Base-by-base conservation (phyloP, 1,139 yeast genomes). In the Kodamaea anthophila region DNA sequence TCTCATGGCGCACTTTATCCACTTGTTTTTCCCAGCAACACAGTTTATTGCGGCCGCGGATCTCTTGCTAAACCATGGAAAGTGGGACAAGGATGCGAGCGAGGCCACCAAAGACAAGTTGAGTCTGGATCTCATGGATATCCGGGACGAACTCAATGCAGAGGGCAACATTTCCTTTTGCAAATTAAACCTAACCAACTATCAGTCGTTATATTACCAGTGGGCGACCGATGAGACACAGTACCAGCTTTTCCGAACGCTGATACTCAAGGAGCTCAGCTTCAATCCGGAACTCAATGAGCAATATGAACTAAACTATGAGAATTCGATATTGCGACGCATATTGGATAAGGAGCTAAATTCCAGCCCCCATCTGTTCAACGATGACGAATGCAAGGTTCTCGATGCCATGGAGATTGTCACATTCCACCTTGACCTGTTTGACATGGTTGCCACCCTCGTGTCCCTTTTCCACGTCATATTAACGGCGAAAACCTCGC, bases 381-480 rank as follows among this genome's bases (percentile, higher is more conserved):
- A 32, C 21, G 49, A 45, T 10, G 38, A 33, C 8, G 42, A 46
- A 28, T 42, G 46, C 23, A 36, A 35, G 14, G 29, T 43, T 7
- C 28, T 47, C n/a, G 52, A 47, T 21, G 29, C 40, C 9, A 42
- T 43, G 41, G 49, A 47, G 29, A 31, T 39, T 5, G 24, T 41
- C 18, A 43, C 46, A 11, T 41, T 44, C 24, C 46, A 44, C 26
- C 26, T 44, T 13, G 48, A 43, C 28, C 35, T 40, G 30, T 20
- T 28, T 15, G 30, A 27, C 3, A 28, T 32, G 33, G 23, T 34
- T 13, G 14, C 18, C 23, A 13, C 10, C 15, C 28, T 34, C 13
- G 21, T 31, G 12, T 15, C 26, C 16, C 29, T 27, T 20, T 29
- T 29, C 21, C 30, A 32, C 16, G 20, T 15, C 9, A 26, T 29